Base-by-base conservation (phyloP, 2,329 filamentous ascomycete genomes). In the Xylariaceae sp. region DNA sequence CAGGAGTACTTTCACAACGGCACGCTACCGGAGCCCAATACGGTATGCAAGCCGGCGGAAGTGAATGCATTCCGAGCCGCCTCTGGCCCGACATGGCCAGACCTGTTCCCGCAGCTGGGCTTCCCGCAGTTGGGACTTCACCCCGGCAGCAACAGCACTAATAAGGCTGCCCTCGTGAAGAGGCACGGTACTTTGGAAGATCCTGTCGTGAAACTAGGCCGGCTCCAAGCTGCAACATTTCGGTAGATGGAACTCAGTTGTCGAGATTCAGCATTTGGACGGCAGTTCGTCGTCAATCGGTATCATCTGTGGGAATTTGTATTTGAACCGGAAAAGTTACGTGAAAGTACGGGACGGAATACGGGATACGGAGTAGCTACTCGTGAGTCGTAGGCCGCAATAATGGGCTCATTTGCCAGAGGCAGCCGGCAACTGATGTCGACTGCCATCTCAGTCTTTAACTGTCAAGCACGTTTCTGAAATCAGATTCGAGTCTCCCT, bases 1-100 rank as follows among this genome's bases (percentile, higher is more conserved):
- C 60, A 59, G 23, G 59, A 37, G 7, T 68, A 64, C 53, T 67
- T 69, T 44, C 55, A 56, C 1, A 51, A 66, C 9, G 67, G 67
- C 18, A 61, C 53, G 11, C 53, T 67, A 30, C 67, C 67, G 4
- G 56, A 57, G 15, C 57, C 53, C 10, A 56, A 53, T 53, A 63
- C 57, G 4, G 9, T 56, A 35, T 63, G 62, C 34, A 23, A 37
- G n/a, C 39, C 63, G n/a, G 55, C 48, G 30, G 8, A 51, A 10
- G 23, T 13, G 47, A 10, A 17, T 44, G 3, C 58, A 57, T 15
- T 65, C 61, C 35, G 13, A 57, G 61, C 49, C 30, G 59, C n/a
- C 2, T 54, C 39, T 0, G 62, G 62, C 3, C 59, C 60, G 10
- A 55, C 57, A 11, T 64, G 62, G 62, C 56, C 58, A 15, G 52